These are phyloP conservation scores for Catunica adiposa DNA, from an alignment of 2,329 filamentous ascomycete species.

Conservation along the genomic window DNA sequence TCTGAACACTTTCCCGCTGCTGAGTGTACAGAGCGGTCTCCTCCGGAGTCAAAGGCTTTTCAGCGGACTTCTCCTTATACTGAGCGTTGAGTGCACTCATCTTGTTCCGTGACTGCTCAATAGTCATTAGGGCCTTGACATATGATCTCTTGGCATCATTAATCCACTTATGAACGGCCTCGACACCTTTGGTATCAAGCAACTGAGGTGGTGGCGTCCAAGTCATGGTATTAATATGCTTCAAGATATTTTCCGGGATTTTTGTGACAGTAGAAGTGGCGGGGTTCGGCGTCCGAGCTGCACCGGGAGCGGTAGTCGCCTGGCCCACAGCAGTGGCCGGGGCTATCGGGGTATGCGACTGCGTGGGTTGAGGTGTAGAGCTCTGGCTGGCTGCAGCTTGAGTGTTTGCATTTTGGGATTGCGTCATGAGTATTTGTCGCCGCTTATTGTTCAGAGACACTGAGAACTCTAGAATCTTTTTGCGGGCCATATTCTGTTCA, in stretches of 20 bases:
- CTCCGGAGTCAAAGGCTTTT: conserved; percentile 28
- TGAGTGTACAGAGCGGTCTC: conserved; percentile 32
- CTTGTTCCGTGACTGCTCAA: conserved; percentile 30
- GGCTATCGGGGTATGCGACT: conserved; percentile 7
- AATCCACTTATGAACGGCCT: conserved; percentile 31
- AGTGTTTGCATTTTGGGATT: conserved; percentile 16
- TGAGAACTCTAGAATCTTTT: conserved; percentile 45
- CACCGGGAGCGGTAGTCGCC: not conserved
- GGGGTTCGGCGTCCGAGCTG: conserved; percentile 13
- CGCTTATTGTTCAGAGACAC: conserved; percentile 36
- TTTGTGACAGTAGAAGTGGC: conserved; percentile 19
- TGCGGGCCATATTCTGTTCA: conserved; percentile 34
- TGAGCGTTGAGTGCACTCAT: conserved; percentile 27
- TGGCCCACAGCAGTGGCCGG: conserved; percentile 14
- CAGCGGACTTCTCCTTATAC: conserved; percentile 25
- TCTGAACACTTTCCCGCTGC: conserved; percentile 28
- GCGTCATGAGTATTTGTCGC: not conserved
- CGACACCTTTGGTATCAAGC: conserved; percentile 25
- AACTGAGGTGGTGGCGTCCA: conserved; percentile 30
- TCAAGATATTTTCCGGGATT: conserved; percentile 28
- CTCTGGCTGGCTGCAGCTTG: conserved; percentile 16
- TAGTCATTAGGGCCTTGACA: conserved; percentile 30
- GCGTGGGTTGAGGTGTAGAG: conserved; percentile 8
- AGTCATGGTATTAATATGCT: conserved; percentile 31
- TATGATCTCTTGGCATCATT: conserved; percentile 32